Evolutionary conservation across 2,329 filamentous ascomycete genomes (phyloP), one percentile per base, ranked within the genome.

Genomic region (Teratosphaeria nubilosa): DNA sequence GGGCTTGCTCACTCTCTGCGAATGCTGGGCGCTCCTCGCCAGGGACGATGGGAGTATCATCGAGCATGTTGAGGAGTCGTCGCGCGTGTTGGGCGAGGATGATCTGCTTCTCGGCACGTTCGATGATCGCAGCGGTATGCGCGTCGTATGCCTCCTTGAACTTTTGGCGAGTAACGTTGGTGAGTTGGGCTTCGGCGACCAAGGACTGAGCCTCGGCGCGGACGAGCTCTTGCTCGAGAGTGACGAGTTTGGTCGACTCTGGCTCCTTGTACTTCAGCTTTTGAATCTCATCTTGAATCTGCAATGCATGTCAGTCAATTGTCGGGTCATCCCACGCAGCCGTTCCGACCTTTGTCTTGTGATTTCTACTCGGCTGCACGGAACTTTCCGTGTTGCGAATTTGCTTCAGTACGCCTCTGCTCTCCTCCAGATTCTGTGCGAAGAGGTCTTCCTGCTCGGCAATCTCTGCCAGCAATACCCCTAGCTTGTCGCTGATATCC

Each of bases 331-430:
- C n/a, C 41, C n/a, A 10, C n/a, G 9, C 11, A 11, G 22, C 24
- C 13, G 16, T 30, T 34, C 51, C 11, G 65, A 77, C 77, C 76
- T 95, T 95, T 63, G 82, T 78, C 76, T 94, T 94, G 68, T 88
- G 82, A 66, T 96, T 91, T 59, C 94, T 83, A 69, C 87, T 91
- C 6, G 94, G 94, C 78, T 96, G 91, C 16, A 99, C 92, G 64
- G 89, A 95, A 76, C 87, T 87, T 78, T 99, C 94, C 14, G 91
- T 96, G 74, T 99, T 95, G 64, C 94, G 84, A 66, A 99, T 95
- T 64, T 89, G 83, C 82, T 99, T 99, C 73, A 99, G 79, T 25
- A 90, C 76, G 34, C 79, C 81, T 54, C 94, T 83, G 65, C 88
- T 90, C 62, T 96, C 91, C 73, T 99, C 94, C 57, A 99, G 74